A percentile compares a stretch with the other conserved stretches of the same genome.
phyloP scores from a whole-genome alignment of 1,139 yeast genomes.

The Geotrichum cucujoidarum region DNA sequence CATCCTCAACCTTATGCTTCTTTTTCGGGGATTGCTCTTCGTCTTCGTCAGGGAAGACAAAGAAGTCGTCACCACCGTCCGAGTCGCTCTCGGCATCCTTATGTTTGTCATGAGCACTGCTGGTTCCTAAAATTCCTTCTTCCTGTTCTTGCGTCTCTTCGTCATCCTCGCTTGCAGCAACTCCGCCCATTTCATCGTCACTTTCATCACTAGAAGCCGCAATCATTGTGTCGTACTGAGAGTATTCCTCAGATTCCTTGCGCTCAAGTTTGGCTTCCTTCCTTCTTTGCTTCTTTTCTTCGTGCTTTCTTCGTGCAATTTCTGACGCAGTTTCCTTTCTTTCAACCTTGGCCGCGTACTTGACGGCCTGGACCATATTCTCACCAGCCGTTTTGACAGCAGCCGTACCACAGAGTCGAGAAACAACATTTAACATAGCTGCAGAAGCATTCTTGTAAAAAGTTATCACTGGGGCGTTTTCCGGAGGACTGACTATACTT shows the following conservation, averaged over 20 bases:
- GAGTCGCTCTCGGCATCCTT: conserved; percentile 26
- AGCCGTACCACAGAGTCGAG: conserved; percentile 57
- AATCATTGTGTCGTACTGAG: conserved; percentile 21
- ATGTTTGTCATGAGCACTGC: conserved; percentile 20
- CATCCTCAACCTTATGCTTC: conserved; percentile 34
- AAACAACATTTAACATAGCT: conserved; percentile 37
- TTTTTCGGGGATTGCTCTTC: conserved; percentile 33
- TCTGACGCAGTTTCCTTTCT: conserved; percentile 13
- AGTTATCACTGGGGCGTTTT: conserved; percentile 4
- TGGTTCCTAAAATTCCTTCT: conserved; percentile 36
- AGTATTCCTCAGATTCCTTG: conserved; percentile 15
- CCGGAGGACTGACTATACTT: conserved; percentile 11
- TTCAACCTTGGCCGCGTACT: conserved; percentile 53
- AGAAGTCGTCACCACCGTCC: conserved; percentile 18
- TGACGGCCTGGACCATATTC: conserved; percentile 55
- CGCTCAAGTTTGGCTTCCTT: conserved; percentile 30
- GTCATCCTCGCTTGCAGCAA: conserved; percentile 22
- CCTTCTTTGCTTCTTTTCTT: conserved; percentile 31
- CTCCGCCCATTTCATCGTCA: conserved; percentile 21
- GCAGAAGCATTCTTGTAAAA: conserved; percentile 11
- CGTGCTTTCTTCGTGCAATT: conserved; percentile 44
- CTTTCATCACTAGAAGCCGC: conserved; percentile 21
- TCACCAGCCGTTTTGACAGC: conserved; percentile 45
- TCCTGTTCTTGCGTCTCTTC: conserved; percentile 11
- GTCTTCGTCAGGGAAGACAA: conserved; percentile 18